Conservation (phyloP, 2,329 filamentous ascomycete species). For the Dactylellina cionopaga region DNA sequence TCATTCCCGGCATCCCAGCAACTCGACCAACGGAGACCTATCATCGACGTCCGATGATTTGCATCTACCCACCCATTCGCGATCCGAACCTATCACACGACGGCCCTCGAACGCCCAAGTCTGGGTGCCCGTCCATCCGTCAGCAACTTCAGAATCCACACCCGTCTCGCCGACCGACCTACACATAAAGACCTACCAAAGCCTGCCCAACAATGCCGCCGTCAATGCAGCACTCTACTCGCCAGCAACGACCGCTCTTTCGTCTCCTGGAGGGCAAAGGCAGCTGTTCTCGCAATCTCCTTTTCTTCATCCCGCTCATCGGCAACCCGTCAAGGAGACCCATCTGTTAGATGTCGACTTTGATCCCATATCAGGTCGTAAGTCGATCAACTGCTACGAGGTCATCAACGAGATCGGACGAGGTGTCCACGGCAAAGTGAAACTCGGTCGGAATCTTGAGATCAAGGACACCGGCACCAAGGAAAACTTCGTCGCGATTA, state of each 20-base stretch:
- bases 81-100: constrained; percentile 52
- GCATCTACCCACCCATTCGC: constrained; percentile 27
- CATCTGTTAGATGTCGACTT: constrained; percentile 72
- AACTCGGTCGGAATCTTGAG: constrained; percentile 83
- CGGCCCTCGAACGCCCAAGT: constrained; percentile 50
- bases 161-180: constrained; percentile 46
- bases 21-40: constrained; percentile 48
- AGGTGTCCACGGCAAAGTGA: constrained; percentile 97
- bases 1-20: constrained; percentile 51
- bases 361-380: constrained; percentile 87
- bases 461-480: constrained; percentile 67
- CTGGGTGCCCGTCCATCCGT: constrained; percentile 48
- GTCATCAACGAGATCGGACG: constrained; percentile 95
- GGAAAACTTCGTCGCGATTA: constrained; percentile 84
- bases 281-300: constrained; percentile 50
- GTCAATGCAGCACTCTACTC: constrained; percentile 47
- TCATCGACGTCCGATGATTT: constrained; percentile 37
- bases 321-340: constrained; percentile 56
- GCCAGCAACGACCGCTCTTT: constrained; percentile 46
- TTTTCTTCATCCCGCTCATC: constrained; percentile 55
- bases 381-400: constrained; percentile 97
- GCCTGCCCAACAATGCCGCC: no score
- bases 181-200: constrained; percentile 49
- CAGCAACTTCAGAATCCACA: constrained; percentile 45
- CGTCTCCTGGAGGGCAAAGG: constrained; percentile 42